phyloP scores from a whole-genome alignment of 176 grass and related monocot species.

The Musa acuminata region DNA sequence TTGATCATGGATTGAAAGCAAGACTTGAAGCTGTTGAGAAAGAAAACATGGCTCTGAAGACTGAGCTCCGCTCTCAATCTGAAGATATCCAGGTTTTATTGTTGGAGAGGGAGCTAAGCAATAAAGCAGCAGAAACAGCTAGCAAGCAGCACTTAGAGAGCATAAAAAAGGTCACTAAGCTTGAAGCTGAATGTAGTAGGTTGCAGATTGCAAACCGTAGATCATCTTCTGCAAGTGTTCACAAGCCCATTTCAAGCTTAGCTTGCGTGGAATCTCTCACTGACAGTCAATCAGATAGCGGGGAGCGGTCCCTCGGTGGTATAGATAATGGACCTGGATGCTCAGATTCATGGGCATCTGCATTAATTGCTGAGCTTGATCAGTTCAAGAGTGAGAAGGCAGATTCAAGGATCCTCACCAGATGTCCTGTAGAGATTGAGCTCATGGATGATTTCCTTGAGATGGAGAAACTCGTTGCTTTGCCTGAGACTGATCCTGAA shows the following conservation, averaged over 20 bases:
- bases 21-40: conserved; percentile 46
- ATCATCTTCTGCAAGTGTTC: conserved; percentile 37
- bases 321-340: conserved; percentile 51
- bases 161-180: conserved; percentile 68
- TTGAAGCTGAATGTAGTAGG: conserved; percentile 72
- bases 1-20: conserved; percentile 33
- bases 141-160: conserved; percentile 89
- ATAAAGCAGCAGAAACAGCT: conserved; percentile 78
- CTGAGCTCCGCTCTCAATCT: conserved; percentile 28
- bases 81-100: conserved; percentile 55
- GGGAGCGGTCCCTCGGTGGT: conserved; percentile 43
- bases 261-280: conserved; percentile 57
- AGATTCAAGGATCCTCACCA: conserved; percentile 29
- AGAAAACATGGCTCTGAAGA: conserved; percentile 59
- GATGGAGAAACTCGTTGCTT: conserved; percentile 82
- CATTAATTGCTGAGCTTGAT: conserved; percentile 72
- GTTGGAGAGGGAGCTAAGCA: conserved; percentile 78
- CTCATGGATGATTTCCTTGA: conserved; percentile 98
- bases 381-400: conserved; percentile 52
- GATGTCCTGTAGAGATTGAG: conserved; percentile 46
- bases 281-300: conserved; percentile 69
- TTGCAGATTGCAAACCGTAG: conserved; percentile 38
- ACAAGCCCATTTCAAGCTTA: conserved; percentile 25
- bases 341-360: conserved; percentile 71
- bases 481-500: conserved; percentile 39